Base-by-base conservation (phyloP, 2,329 filamentous ascomycete species). In the Clonostachys rosea region DNA sequence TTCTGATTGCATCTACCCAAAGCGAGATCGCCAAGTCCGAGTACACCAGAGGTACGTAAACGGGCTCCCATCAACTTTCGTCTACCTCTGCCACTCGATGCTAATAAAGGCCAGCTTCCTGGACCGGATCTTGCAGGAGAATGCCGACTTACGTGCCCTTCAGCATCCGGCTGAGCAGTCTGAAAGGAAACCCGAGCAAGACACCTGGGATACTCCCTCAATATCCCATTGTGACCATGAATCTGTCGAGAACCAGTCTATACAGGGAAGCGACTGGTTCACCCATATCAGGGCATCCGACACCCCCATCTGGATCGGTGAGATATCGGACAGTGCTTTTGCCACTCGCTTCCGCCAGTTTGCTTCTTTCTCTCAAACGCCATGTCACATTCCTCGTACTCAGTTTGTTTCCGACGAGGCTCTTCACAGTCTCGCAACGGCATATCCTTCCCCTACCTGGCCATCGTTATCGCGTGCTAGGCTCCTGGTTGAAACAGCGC, bases 301-400 rank as follows among this genome's bases (percentile, higher is more conserved):
- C 33, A 64, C 61, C 2, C 64, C 64, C 2, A 59, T 65, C n/a
- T 50, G 64, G 16, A 60, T 68, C 34, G 62, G 60, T n/a, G 65
- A 68, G 44, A 62, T 62, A 1, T 63, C 65, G 12, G 64, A 67
- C 40, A 56, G 59, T 10, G 63, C 64, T 12, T 68, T 67, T 37
- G 64, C 64, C 2, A 66, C 65, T 0, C 63, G 65, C 2, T 62
- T 68, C 44, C 54, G 65, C 8, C 65, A 67, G 50, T 39, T 39
- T 17, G 36, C 36, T n/a, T 61, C 60, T n/a, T 58, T 67, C 11
- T 58, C 64, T 0, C 55, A 60, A 6, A 54, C 56, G 4, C 54
- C 56, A 1, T 58, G 57, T 20, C 65, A 68, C 37, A 62, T 68
- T 7, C 63, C 62, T 0, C 53, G 65, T 5, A 56, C 61, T 6